Evolutionary conservation across 106 monocot genomes (phyloP), one percentile per base, ranked within the genome.

Genomic region (Dendrobium officinale): DNA sequence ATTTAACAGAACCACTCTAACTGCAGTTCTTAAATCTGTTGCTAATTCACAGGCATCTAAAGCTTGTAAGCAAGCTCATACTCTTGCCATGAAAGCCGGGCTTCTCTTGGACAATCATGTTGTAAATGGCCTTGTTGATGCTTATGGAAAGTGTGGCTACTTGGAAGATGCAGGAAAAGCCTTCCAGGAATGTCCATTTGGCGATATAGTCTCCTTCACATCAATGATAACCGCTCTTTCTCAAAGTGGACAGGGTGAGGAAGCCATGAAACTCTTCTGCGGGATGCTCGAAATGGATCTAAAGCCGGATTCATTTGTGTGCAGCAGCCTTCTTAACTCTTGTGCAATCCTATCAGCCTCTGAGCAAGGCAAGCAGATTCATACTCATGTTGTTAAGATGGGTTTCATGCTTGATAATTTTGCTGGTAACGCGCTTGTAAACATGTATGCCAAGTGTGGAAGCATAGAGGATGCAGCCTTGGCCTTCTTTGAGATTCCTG

Each of bases 371-470:
- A 92, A 92, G 70, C 94, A 95, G 83, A 77, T 95, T 17, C 97
- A 95, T 82, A 82, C 68, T 10, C 86, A 87, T 70, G 77, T 89
- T 5, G 42, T 91, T 40, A 98, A 98, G 67, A 75, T 82, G 74
- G 92, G 89, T 1, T 88, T 89, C 41, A 42, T 87, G 26, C 77
- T 48, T 5, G 97, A 98, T 75, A 72, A 59, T 11, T 98, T 95
- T 81, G 87, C 91, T 0, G 89, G 87, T 13, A 98, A 92, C 79
- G 88, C 97, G 22, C 86, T 98, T 16, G 92, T 98, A 9, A 89
- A 91, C 81, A 98, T 92, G 92, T 98, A 98, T 80, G 94, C 97
- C 0, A 98, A 98, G 79, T 98, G 94, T 77, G 97, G 93, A 7
- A 95, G 86, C 79, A 85, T 98, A 13, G 92, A 92, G 54, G 94